Percentiles rank a stretch among this genome's conserved stretches.
phyloP scores from a whole-genome alignment of 192 early-diverging fungal species.

The Piromyces sp. region DNA sequence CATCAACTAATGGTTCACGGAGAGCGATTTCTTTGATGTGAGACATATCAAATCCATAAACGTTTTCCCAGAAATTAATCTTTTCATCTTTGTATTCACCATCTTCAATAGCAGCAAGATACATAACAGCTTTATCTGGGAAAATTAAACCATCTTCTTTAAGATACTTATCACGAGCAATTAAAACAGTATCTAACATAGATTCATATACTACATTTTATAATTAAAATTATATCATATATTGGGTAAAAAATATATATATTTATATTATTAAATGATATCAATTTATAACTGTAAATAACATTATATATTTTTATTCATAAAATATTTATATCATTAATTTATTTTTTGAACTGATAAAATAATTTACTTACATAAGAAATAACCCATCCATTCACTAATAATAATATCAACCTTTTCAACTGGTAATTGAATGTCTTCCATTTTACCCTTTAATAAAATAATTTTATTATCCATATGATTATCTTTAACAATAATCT shows the following conservation, averaged over 20 bases:
- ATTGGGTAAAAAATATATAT: background rate
- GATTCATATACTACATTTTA: slow-evolving; percentile 55
- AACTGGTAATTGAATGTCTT: slow-evolving; percentile 84
- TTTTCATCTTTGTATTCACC: slow-evolving; percentile 85
- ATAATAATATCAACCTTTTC: slow-evolving; percentile 97
- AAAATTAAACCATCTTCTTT: slow-evolving; percentile 78
- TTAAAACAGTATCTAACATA: slow-evolving; percentile 98
- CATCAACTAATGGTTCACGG: slow-evolving; percentile 88
- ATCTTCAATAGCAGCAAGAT: slow-evolving; percentile 80
- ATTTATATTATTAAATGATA: too few relatives aligned
- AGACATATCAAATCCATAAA: slow-evolving; percentile 95
- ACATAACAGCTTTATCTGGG: slow-evolving; percentile 72
- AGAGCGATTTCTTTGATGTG: slow-evolving; percentile 77
- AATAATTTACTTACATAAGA: slow-evolving; percentile 38
- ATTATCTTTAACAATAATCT: slow-evolving; percentile 85
- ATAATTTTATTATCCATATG: slow-evolving; percentile 72
- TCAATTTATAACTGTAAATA: too few relatives aligned
- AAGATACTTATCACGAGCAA: slow-evolving; percentile 87
- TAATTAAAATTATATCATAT: background rate
- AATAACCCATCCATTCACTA: slow-evolving; percentile 99
- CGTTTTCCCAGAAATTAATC: slow-evolving; percentile 81
- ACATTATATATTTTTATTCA: too few relatives aligned
- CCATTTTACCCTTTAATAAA: slow-evolving; percentile 90
- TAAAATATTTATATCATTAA: too few relatives aligned
- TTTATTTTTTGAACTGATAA: too few relatives aligned